phyloP scores from a whole-genome alignment of 768 basidiomycete genomes.

The Suillus occidentalis region DNA sequence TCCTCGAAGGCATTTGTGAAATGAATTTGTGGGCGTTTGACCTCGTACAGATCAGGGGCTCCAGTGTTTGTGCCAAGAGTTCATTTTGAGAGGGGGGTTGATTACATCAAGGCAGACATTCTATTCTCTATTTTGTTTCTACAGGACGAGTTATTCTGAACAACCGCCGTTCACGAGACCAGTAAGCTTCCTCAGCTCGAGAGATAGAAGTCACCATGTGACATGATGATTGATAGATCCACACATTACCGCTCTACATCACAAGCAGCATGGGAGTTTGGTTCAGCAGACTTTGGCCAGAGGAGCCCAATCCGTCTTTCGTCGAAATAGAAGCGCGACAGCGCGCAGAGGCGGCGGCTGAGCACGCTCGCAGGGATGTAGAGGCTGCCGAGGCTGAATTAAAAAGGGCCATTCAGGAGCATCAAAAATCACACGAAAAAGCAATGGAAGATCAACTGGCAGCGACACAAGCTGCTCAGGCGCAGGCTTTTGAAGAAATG shows the following conservation, averaged over 20 bases:
- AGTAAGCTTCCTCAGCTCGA: neutral
- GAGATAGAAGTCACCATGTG: neutral
- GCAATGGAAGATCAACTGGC: neutral
- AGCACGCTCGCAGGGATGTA: constrained; percentile 4
- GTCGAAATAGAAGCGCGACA: constrained; percentile 3
- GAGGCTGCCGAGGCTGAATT: neutral
- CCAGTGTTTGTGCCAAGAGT: neutral
- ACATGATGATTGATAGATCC: neutral
- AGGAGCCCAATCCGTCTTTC: neutral
- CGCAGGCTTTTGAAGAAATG: neutral
- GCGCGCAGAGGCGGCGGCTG: constrained; percentile 4
- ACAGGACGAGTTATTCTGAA: neutral
- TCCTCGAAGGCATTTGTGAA: neutral
- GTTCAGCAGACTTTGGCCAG: neutral
- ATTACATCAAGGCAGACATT: neutral
- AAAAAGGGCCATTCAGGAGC: neutral
- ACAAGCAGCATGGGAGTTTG: neutral
- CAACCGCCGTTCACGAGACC: neutral
- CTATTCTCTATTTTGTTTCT: neutral
- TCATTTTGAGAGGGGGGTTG: neutral
- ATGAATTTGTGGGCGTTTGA: neutral
- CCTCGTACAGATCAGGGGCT: neutral
- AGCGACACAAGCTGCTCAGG: neutral
- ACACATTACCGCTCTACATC: neutral
- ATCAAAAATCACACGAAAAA: neutral